phyloP scores from a whole-genome alignment of 768 basidiomycete genomes.

The Pleurotus giganteus region DNA sequence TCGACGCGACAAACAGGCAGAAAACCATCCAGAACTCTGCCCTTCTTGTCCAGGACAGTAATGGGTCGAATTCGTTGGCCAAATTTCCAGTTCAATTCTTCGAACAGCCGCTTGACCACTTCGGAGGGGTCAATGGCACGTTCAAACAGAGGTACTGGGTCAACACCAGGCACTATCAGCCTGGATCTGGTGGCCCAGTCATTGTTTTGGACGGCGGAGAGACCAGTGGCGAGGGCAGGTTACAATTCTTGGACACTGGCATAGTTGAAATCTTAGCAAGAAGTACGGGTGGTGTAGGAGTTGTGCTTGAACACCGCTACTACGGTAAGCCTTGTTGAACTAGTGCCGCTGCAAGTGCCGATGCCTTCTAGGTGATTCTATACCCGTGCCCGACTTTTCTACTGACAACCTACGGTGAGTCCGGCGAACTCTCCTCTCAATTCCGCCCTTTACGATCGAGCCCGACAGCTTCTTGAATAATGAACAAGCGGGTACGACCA shows the following conservation, averaged over 20 bases:
- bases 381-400: conserved; percentile 73
- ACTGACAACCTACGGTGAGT: conserved; percentile 77
- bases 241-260: conserved; percentile 70
- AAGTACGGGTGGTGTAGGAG: conserved; percentile 83
- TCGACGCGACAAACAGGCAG: conserved; percentile 29
- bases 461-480: conserved; percentile 79
- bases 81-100: conserved; percentile 51
- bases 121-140: conserved; percentile 52
- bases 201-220: conserved; percentile 93
- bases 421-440: background rate
- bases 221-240: conserved; percentile 71
- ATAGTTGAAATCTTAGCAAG: conserved; percentile 84
- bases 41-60: conserved; percentile 15
- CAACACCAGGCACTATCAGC: conserved; percentile 75
- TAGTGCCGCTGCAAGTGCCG: background rate
- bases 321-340: conserved; percentile 54
- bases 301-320: conserved; percentile 92
- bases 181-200: conserved; percentile 73
- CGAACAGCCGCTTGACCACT: conserved; percentile 85
- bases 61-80: conserved; percentile 17
- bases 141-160: conserved; percentile 94
- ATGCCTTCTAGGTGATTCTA: conserved; percentile 54
- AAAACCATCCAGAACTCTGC: conserved; percentile 6
- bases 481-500: conserved; percentile 22
- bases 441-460: background rate